Evolutionary conservation across 805 yeast species (phyloP).

Genomic region (Cyberlindnera euphorbiae): DNA sequence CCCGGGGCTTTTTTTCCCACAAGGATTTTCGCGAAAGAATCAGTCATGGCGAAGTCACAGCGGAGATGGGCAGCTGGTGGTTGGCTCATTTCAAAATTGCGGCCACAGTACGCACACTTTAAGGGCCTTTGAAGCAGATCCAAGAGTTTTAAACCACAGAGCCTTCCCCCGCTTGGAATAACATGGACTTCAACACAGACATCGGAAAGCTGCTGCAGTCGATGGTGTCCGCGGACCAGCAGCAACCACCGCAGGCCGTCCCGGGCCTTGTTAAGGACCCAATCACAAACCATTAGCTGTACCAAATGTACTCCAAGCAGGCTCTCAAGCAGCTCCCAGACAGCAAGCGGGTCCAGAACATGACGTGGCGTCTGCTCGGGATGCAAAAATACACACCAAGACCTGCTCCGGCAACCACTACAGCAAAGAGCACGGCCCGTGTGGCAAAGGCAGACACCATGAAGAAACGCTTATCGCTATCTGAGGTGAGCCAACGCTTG

Average conservation of each 20-base stretch:
- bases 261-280: slow-evolving; percentile 9
- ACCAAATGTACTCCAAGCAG: slow-evolving; percentile 13
- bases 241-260: slow-evolving; percentile 4
- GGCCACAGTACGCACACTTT: no score
- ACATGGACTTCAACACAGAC: slow-evolving; percentile 5
- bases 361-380: slow-evolving; percentile 14
- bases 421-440: not conserved
- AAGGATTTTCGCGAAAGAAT: no score
- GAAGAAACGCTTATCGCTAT: slow-evolving; percentile 5
- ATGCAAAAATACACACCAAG: not conserved
- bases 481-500: slow-evolving; percentile 8
- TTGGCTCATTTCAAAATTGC: not conserved
- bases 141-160: no score
- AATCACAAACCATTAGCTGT: slow-evolving; percentile 10
- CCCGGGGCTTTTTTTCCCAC: no score
- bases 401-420: no score
- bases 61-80: no score
- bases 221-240: not conserved
- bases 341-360: slow-evolving; percentile 12
- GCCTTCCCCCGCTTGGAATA: not conserved
- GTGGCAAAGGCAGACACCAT: slow-evolving; percentile 1
- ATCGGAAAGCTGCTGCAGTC: no score
- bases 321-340: slow-evolving; percentile 12
- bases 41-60: no score
- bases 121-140: no score